These are phyloP conservation scores for Ehretia macrophylla DNA, from an alignment of 257 asterid genomes.

Conservation along the genomic window DNA sequence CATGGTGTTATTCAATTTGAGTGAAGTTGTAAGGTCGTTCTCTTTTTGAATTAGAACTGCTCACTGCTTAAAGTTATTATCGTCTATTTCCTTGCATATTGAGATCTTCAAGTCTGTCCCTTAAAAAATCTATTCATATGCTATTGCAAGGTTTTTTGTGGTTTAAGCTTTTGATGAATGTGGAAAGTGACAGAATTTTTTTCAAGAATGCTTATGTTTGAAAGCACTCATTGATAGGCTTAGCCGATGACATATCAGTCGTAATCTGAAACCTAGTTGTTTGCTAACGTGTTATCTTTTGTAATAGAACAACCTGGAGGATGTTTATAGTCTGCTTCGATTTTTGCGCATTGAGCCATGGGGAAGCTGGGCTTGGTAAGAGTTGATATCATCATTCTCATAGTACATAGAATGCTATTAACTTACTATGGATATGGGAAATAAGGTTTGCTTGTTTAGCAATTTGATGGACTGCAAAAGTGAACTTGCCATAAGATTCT, in stretches of 20 bases:
- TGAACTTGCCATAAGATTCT: too few species aligned
- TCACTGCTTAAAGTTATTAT: too few species aligned
- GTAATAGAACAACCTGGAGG: slow-evolving; percentile 91
- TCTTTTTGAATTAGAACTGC: too few species aligned
- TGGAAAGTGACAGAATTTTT: neutral
- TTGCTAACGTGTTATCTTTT: slow-evolving; percentile 22
- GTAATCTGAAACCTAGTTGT: neutral
- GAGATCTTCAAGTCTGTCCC: neutral
- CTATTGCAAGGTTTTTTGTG: neutral
- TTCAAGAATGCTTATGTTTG: neutral
- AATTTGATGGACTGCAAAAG: too few species aligned
- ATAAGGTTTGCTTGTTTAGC: too few species aligned
- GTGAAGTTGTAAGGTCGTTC: neutral
- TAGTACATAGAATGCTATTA: neutral
- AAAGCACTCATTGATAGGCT: neutral
- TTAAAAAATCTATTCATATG: neutral
- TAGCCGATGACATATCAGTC: neutral
- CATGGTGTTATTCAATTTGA: neutral
- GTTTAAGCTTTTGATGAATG: neutral
- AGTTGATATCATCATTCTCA: slow-evolving; percentile 19
- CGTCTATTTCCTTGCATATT: too few species aligned
- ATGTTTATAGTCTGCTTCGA: slow-evolving; percentile 87
- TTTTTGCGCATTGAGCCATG: slow-evolving; percentile 96
- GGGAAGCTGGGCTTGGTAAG: slow-evolving; percentile 99
- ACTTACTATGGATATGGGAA: neutral